Evolutionary conservation across 352 stramenopile species (phyloP).

Genomic region (Salisapilia sapeloensis): DNA sequence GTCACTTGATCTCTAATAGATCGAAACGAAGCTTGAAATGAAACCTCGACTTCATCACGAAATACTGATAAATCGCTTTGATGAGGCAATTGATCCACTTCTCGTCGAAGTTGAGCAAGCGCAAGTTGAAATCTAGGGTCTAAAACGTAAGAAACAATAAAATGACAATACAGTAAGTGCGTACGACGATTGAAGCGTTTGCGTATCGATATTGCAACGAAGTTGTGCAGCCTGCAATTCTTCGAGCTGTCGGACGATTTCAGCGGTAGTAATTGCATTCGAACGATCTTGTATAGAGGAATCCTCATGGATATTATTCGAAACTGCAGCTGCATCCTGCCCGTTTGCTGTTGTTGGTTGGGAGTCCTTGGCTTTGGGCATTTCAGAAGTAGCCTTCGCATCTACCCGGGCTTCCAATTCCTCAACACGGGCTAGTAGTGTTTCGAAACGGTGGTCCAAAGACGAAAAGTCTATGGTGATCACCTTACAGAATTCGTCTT

Average conservation of each 20-base stretch:
- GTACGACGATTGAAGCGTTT: constrained; percentile 15
- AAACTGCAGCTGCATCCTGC: not conserved
- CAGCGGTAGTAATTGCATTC: not conserved
- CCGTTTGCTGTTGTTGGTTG: not conserved
- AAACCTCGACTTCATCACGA: constrained; percentile 18
- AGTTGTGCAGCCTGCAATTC: constrained; percentile 28
- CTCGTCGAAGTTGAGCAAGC: constrained; percentile 13
- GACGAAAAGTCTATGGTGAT: constrained; percentile 12
- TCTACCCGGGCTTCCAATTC: constrained; percentile 14
- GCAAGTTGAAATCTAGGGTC: constrained; percentile 14
- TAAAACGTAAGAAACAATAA: not conserved
- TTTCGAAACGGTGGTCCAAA: constrained; percentile 28
- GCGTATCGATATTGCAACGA: constrained; percentile 40
- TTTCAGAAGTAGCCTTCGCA: not conserved
- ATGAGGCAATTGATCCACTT: constrained; percentile 15
- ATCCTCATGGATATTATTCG: not conserved
- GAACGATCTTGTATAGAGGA: not conserved
- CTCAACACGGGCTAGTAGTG: constrained; percentile 23
- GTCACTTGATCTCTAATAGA: constrained; percentile 9
- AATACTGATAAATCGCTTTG: constrained; percentile 18
- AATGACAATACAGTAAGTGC: constrained; percentile 1
- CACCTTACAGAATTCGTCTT: constrained; percentile 1
- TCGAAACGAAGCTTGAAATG: constrained; percentile 6
- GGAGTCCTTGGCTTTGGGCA: not conserved
- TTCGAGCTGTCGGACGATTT: not conserved